Base-by-base conservation (phyloP, 768 basidiomycete species). In the Leccinellum luteum region DNA sequence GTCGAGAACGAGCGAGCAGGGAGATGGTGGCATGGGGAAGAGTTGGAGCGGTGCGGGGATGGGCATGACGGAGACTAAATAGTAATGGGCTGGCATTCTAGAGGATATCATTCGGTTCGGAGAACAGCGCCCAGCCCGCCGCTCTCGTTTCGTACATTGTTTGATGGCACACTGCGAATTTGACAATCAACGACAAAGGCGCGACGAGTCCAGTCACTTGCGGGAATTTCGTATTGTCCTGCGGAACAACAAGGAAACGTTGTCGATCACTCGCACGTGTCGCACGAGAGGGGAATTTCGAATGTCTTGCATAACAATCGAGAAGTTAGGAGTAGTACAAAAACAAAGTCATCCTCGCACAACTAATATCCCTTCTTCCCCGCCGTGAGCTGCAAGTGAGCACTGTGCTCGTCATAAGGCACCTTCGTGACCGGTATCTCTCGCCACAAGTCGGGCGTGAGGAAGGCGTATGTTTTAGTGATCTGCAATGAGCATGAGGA, bases 401-500 rank as follows among this genome's bases (percentile, higher is more conserved):
- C 89, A 70, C 91, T 91, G 85, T 93, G 89, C 79, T 96, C 94
- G 74, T 98, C 96, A 79, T 90, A 97, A 9, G 93, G 93, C 66
- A 89, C 81, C 76, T 90, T 91, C 60, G 90, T 90, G 28, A 90
- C 78, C 41, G 93, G 86, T 73, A 96, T 96, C 73, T 96, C 91
- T 71, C 88, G 86, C 96, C 96, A 98, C 68, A 98, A 83, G 74
- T 98, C 95, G 57, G 97, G 97, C 43, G 96, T 97, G 61, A 98
- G 87, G 92, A 98, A 97, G 48, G 93, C 76, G 75, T 99, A 99
- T 58, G 95, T 97, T 86, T 94, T 94, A 66, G 97, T 93, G 76
- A 99, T 93, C 95, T 90, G 64, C 9, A 25, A 21, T 2, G 43
- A 15, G 48, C 41, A 48, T 56, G 4, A 67, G 47, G 13, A 54